A percentile compares a stretch with the other conserved stretches of the same genome.
Evolutionary conservation across 208 protist genomes (phyloP).

Genomic region (Acanthamoeba divionensis): DNA sequence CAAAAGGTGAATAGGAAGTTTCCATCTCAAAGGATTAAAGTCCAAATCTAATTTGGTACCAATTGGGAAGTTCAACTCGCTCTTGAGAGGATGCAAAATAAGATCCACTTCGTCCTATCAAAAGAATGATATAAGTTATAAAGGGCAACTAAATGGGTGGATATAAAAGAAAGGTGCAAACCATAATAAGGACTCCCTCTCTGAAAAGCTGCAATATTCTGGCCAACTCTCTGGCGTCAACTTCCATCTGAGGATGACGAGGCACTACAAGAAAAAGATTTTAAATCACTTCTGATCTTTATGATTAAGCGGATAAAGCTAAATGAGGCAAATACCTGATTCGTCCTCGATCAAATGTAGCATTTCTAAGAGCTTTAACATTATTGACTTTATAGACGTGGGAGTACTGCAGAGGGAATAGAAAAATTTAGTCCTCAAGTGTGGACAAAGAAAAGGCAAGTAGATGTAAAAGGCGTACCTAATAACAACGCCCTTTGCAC

Average conservation of each 20-base stretch:
- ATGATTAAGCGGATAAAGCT: no score
- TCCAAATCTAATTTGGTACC: conserved; percentile 88
- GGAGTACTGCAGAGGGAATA: conserved; percentile 73
- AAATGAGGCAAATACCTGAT: no score
- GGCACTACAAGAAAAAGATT: no score
- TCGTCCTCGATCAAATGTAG: conserved; percentile 82
- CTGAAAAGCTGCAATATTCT: conserved; percentile 85
- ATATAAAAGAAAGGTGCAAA: no score
- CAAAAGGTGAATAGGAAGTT: conserved; percentile 89
- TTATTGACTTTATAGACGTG: conserved; percentile 89
- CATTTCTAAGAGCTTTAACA: conserved; percentile 88
- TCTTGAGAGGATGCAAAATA: conserved; percentile 91
- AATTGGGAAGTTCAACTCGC: conserved; percentile 94
- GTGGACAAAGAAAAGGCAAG: not conserved
- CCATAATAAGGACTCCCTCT: conserved; percentile 87
- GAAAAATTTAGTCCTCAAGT: not conserved
- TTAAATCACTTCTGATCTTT: no score
- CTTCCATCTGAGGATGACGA: not conserved
- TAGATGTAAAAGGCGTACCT: no score
- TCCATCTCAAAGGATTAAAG: conserved; percentile 86
- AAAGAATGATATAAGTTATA: no score
- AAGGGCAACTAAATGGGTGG: no score
- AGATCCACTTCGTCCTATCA: conserved; percentile 89
- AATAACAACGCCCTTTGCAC: not conserved
- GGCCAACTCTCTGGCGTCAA: conserved; percentile 43